These are phyloP conservation scores for Ambispora gerdemannii DNA, from an alignment of 192 early-diverging fungal species.

Conservation along the genomic window DNA sequence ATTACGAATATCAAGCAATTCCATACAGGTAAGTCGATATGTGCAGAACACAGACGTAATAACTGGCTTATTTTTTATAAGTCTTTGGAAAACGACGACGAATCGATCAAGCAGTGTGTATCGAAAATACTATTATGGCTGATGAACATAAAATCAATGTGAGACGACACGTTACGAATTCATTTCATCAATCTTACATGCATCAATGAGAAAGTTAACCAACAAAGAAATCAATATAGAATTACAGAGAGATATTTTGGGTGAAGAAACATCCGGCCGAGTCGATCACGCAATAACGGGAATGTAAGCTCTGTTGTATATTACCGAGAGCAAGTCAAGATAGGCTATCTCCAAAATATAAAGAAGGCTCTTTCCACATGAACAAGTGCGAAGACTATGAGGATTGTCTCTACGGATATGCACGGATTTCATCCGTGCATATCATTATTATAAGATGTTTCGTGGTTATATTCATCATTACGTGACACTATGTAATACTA, in stretches of 20 bases:
- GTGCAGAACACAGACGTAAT: neutral
- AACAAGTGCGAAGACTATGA: slow-evolving; percentile 2
- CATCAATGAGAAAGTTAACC: slow-evolving; percentile 13
- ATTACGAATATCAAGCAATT: too few relatives aligned
- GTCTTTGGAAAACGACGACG: slow-evolving; percentile 8
- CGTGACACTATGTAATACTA: too few relatives aligned
- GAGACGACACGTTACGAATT: neutral
- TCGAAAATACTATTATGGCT: too few relatives aligned
- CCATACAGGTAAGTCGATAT: neutral
- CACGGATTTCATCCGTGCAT: too few relatives aligned
- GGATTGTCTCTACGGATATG: too few relatives aligned
- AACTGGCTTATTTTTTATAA: slow-evolving; percentile 4
- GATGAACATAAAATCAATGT: slow-evolving; percentile 9
- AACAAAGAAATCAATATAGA: slow-evolving; percentile 16
- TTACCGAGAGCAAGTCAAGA: slow-evolving; percentile 16
- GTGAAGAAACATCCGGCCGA: neutral
- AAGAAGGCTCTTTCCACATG: neutral
- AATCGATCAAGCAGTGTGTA: too few relatives aligned
- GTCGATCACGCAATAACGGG: slow-evolving; percentile 17
- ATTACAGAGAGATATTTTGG: slow-evolving; percentile 3
- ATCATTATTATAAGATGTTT: slow-evolving; percentile 1
- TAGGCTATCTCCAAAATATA: slow-evolving; percentile 14
- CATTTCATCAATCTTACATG: slow-evolving; percentile 15
- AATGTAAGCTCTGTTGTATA: slow-evolving; percentile 14
- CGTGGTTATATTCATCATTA: neutral